Percentiles rank a stretch among this genome's conserved stretches.
Evolutionary conservation across 345 rosid genomes (phyloP).

Genomic region (Punica granatum): DNA sequence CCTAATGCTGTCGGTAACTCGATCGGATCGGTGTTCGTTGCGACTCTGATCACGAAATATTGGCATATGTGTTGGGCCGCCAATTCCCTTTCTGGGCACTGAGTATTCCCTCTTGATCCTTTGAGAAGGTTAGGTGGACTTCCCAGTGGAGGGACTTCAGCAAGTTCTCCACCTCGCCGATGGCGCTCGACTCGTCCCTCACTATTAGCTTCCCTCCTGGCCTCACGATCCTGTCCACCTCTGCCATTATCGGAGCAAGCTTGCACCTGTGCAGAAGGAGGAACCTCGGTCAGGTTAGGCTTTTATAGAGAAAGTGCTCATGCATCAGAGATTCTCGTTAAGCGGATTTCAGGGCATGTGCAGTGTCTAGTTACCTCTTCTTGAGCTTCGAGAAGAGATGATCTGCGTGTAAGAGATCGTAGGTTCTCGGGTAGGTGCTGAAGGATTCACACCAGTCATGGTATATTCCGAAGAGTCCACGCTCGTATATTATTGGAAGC

Average conservation of each 20-base stretch:
- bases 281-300: background rate
- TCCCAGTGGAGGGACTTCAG: constrained; percentile 80
- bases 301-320: background rate
- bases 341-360: background rate
- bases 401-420: constrained; percentile 88
- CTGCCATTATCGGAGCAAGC: constrained; percentile 73
- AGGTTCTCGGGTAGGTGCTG: constrained; percentile 73
- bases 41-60: constrained; percentile 22
- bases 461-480: constrained; percentile 85
- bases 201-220: constrained; percentile 89
- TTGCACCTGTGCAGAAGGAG: constrained; percentile 56
- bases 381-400: constrained; percentile 83
- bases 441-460: constrained; percentile 97
- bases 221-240: constrained; percentile 80
- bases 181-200: constrained; percentile 50
- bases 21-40: background rate
- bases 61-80: constrained; percentile 53
- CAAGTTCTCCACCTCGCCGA: constrained; percentile 68
- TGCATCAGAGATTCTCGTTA: background rate
- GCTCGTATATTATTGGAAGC: constrained; percentile 78
- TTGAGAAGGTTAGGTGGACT: constrained; percentile 66
- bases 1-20: background rate
- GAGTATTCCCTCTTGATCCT: constrained; percentile 70
- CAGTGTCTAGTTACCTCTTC: constrained; percentile 30
- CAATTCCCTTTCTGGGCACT: constrained; percentile 88